phyloP scores from a whole-genome alignment of 345 rosid genomes.

The Pugionium cornutum region DNA sequence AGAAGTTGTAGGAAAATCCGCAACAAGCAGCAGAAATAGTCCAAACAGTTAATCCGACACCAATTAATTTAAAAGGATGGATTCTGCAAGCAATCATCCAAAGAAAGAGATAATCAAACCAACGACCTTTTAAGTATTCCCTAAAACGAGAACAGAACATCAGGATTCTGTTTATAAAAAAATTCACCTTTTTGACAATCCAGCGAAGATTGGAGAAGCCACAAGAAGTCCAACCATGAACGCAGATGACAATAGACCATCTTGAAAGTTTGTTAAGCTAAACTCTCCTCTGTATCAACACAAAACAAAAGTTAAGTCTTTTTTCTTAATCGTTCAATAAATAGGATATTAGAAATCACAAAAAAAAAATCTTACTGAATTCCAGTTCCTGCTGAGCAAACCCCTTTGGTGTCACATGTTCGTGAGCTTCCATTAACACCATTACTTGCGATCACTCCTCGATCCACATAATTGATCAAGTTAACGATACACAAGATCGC shows the following conservation, averaged over 20 bases:
- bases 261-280: constrained; percentile 71
- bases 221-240: constrained; percentile 97
- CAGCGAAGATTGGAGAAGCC: constrained; percentile 91
- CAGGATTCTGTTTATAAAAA: neutral
- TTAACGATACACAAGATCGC: constrained; percentile 75
- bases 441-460: constrained; percentile 95
- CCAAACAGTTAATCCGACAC: constrained; percentile 92
- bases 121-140: neutral
- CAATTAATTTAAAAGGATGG: constrained; percentile 88
- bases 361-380: constrained; percentile 65
- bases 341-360: neutral
- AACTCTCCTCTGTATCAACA: constrained; percentile 70
- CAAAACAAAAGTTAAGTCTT: neutral
- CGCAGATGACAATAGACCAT: constrained; percentile 95
- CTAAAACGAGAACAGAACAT: neutral
- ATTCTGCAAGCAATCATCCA: constrained; percentile 46
- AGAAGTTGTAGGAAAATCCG: constrained; percentile 73
- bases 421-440: constrained; percentile 81
- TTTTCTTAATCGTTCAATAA: neutral
- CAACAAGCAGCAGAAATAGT: constrained; percentile 78
- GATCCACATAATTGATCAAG: constrained; percentile 83
- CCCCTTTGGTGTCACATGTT: constrained; percentile 59
- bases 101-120: constrained; percentile 16
- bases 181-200: constrained; percentile 71
- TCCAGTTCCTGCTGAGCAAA: constrained; percentile 75